Evolutionary conservation across 805 yeast species (phyloP), one percentile per base, ranked within the genome.

Genomic region (Suhomyces prunicola): DNA sequence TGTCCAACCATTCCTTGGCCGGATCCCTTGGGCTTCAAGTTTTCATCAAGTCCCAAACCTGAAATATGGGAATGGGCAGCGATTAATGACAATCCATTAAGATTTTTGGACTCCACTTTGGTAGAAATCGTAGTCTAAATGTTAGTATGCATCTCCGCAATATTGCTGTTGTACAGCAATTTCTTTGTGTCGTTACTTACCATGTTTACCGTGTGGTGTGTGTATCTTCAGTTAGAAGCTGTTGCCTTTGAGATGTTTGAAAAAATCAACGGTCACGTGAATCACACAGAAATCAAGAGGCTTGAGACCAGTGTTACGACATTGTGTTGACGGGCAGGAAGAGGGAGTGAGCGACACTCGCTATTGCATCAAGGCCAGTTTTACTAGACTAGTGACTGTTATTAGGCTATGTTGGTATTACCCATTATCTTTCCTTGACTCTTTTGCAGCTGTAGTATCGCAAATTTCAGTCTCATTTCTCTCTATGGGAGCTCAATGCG

Each of bases 11-110:
- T 91, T 15, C 99, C 99, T 67, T 94, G 96, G 39, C 87, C 78
- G 2, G 73, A 63, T 49, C 82, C 88, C 52, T 88, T 82, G 42
- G 98, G 98, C 63, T 83, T 86, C 60, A 96, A 79, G 63, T 85
- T 83, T 58, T 91, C 97, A 70, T 93, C 98, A 50, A 94, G 81
- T n/a, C 99, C 99, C 29, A 94, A 80, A 0, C 99, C 99, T 23
- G 94, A 81, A 68, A 94, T 94, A 72, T 94, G 99, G 5, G 97
- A 91, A 71, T 94, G 99, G n/a, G 98, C 97, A 1, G 98, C 97
- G 53, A 91, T 86, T 61, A 91, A 79, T 48, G 92, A 86, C 52
- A 89, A 78, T 13, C 79, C 79, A 46, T 61, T 60, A 52, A 69
- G 56, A 57, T 73, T 78, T 50, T 70, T 70, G 35, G 67, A 50